Percentiles rank a stretch among this genome's conserved stretches.
Evolutionary conservation across 1,284 basidiomycete species (phyloP).

Genomic region (Paramarasmius palmivorus): DNA sequence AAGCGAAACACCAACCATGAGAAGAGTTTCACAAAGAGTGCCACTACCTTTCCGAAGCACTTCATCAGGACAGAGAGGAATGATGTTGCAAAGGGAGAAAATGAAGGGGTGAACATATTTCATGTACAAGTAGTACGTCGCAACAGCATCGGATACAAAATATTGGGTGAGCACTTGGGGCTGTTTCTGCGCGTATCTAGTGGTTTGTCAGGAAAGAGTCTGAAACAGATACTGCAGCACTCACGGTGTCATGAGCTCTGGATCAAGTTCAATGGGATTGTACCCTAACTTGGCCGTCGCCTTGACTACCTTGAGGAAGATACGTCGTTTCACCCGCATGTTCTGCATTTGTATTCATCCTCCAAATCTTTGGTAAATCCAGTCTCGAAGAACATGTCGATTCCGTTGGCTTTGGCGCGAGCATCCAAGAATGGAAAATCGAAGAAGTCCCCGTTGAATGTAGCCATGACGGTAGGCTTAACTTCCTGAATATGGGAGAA

Average conservation of each 20-base stretch:
- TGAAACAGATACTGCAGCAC: conserved; percentile 34
- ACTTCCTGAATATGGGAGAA: conserved; percentile 93
- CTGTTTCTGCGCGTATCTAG: conserved; percentile 93
- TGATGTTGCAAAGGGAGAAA: conserved; percentile 99
- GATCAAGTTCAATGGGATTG: conserved; percentile 96
- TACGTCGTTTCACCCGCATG: conserved; percentile 99
- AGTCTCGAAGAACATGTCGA: conserved; percentile 96
- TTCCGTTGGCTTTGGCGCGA: conserved; percentile 84
- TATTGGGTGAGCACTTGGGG: conserved; percentile 96
- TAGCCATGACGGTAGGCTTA: conserved; percentile 96
- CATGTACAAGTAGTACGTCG: conserved; percentile 99
- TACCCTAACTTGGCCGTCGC: conserved; percentile 97
- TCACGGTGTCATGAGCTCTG: conserved; percentile 98
- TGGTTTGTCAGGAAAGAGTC: background rate
- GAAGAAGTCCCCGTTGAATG: conserved; percentile 99
- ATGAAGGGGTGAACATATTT: conserved; percentile 99
- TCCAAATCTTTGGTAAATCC: conserved; percentile 93
- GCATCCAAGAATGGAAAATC: conserved; percentile 99
- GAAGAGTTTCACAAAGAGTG: conserved; percentile 94
- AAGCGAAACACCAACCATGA: conserved; percentile 75
- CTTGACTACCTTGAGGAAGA: conserved; percentile 97
- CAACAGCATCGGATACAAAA: conserved; percentile 99
- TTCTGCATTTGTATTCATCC: conserved; percentile 93
- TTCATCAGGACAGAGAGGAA: conserved; percentile 96
- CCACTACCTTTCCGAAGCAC: conserved; percentile 96